These are phyloP conservation scores for Monosporascus sp. DNA, from an alignment of 2,329 filamentous ascomycete species.

Conservation along the genomic window DNA sequence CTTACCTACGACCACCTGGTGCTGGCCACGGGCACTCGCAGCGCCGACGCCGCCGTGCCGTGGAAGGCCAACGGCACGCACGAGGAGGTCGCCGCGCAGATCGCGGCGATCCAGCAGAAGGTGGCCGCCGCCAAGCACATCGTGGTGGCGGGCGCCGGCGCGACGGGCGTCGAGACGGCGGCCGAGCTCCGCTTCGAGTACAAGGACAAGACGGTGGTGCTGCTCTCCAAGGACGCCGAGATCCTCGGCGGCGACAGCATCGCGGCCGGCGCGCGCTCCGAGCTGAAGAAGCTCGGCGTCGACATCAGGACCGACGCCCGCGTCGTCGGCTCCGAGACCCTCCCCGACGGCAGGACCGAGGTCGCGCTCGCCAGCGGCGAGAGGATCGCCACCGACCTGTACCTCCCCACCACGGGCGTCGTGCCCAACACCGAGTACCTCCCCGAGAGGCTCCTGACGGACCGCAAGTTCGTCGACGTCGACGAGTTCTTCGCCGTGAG, in stretches of 20 bases:
- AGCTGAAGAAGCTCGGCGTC: conserved; percentile 50
- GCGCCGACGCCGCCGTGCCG: conserved; percentile 34
- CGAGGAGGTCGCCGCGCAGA: conserved; percentile 34
- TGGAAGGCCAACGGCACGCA: conserved; percentile 48
- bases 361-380: conserved; percentile 41
- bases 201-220: conserved; percentile 42
- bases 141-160: conserved; percentile 50
- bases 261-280: conserved; percentile 35
- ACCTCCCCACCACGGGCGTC: conserved; percentile 51
- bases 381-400: conserved; percentile 47
- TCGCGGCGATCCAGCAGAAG: conserved; percentile 35
- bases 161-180: conserved; percentile 50
- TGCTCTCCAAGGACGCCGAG: conserved; percentile 36
- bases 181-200: conserved; percentile 50
- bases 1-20: conserved; percentile 52
- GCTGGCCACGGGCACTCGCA: conserved; percentile 48
- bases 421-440: conserved; percentile 51
- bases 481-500: conserved; percentile 47
- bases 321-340: conserved; percentile 29
- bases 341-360: conserved; percentile 40
- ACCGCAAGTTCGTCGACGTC: conserved; percentile 39
- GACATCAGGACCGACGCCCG: conserved; percentile 37
- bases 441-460: conserved; percentile 36
- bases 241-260: conserved; percentile 40
- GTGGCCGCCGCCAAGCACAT: conserved; percentile 44